phyloP scores from a whole-genome alignment of 2,329 filamentous ascomycete genomes.

The Arthroderma uncinatum region DNA sequence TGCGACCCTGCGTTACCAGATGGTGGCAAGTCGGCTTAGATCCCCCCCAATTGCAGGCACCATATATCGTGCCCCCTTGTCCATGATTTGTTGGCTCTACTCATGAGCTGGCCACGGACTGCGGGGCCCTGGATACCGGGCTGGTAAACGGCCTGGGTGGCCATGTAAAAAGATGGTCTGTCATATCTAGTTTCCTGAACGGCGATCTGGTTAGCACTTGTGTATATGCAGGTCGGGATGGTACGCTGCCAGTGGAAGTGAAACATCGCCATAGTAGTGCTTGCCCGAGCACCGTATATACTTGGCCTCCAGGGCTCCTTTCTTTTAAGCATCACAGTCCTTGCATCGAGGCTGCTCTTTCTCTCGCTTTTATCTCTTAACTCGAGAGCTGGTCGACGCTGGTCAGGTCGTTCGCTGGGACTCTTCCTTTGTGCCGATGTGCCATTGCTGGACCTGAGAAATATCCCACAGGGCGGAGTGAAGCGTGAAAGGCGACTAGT shows the following conservation, averaged over 20 bases:
- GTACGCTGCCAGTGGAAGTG: conserved; percentile 1
- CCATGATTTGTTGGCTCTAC: conserved; percentile 1
- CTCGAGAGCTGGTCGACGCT: background rate
- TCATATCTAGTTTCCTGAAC: background rate
- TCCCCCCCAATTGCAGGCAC: background rate
- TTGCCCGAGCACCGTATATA: background rate
- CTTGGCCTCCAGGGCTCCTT: background rate
- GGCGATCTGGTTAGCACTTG: background rate
- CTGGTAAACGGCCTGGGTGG: background rate
- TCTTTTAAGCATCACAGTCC: background rate
- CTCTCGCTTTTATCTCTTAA: background rate
- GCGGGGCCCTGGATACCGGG: background rate
- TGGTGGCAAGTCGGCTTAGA: background rate
- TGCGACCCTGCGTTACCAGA: conserved; percentile 1
- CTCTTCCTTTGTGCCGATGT: background rate
- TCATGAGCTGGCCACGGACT: background rate
- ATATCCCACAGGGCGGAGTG: background rate
- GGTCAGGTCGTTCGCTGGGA: background rate
- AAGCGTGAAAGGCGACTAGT: background rate
- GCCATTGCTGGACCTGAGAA: background rate
- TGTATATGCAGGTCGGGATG: background rate
- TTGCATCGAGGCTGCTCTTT: background rate
- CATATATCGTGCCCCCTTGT: background rate
- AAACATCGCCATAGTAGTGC: background rate
- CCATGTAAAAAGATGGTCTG: background rate